Evolutionary conservation across 129 eudicot genomes (phyloP).

Genomic region (Helianthus annuus): HanXRQr2.0-SUNRISE NC_035442.2:30539185-30539684

Average conservation of each 20-base stretch:
- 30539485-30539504: conserved; percentile 88
- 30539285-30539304: too few species aligned
- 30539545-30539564: conserved; percentile 81
- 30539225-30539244: too few species aligned
- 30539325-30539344: too few species aligned
- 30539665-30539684: conserved; percentile 73
- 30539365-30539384: too few species aligned
- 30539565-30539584: conserved; percentile 78
- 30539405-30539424: too few species aligned
- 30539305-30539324: too few species aligned
- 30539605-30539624: conserved; percentile 71
- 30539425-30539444: too few species aligned
- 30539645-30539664: conserved; percentile 56
- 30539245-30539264: too few species aligned
- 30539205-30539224: neutral
- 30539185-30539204: neutral
- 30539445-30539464: neutral
- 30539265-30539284: too few species aligned
- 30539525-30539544: conserved; percentile 57
- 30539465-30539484: conserved; percentile 77
- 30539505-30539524: conserved; percentile 65
- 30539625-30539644: conserved; percentile 91
- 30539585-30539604: conserved; percentile 48
- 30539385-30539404: too few species aligned
- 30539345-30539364: too few species aligned